Percentiles rank a stretch among this genome's conserved stretches.
Evolutionary conservation across 176 grass and related monocot genomes (phyloP).

Genomic region (Avena eriantha): DNA sequence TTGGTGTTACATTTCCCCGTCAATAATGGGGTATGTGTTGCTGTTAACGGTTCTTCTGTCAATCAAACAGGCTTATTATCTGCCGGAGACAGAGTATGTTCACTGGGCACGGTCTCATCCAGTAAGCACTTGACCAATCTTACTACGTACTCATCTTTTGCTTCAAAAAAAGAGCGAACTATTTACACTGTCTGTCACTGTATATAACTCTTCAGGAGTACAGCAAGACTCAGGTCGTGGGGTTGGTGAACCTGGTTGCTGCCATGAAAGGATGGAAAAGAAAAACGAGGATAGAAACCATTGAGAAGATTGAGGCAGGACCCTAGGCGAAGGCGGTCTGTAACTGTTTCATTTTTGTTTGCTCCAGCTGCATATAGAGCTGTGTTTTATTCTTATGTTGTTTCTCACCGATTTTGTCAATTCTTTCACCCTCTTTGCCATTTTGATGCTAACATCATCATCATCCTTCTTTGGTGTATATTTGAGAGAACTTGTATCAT

Average conservation of each 20-base stretch:
- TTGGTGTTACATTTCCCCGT: constrained; percentile 29
- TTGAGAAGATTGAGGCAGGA: constrained; percentile 88
- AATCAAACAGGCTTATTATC: constrained; percentile 86
- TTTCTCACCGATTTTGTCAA: constrained; percentile 35
- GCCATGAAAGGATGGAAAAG: constrained; percentile 98
- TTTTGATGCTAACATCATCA: constrained; percentile 50
- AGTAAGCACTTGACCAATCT: constrained; percentile 46
- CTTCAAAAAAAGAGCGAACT: background rate
- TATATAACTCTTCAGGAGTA: constrained; percentile 63
- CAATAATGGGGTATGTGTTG: background rate
- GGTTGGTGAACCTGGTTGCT: constrained; percentile 91
- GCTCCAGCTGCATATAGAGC: constrained; percentile 62
- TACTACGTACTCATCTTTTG: background rate
- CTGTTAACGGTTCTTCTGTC: constrained; percentile 26
- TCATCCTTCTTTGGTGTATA: constrained; percentile 54
- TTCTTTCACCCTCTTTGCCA: constrained; percentile 44
- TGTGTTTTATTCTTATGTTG: constrained; percentile 33
- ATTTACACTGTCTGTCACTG: constrained; percentile 1
- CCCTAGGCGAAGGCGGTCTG: constrained; percentile 48
- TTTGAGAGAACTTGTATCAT: constrained; percentile 62
- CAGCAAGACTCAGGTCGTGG: constrained; percentile 80
- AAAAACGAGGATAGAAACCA: constrained; percentile 82
- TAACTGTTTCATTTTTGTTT: constrained; percentile 49
- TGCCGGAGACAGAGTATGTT: constrained; percentile 96
- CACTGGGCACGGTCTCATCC: constrained; percentile 97